Evolutionary conservation across 1,139 yeast species (phyloP), one percentile per base, ranked within the genome.

Genomic region (Eremothecium cymbalariae): DNA sequence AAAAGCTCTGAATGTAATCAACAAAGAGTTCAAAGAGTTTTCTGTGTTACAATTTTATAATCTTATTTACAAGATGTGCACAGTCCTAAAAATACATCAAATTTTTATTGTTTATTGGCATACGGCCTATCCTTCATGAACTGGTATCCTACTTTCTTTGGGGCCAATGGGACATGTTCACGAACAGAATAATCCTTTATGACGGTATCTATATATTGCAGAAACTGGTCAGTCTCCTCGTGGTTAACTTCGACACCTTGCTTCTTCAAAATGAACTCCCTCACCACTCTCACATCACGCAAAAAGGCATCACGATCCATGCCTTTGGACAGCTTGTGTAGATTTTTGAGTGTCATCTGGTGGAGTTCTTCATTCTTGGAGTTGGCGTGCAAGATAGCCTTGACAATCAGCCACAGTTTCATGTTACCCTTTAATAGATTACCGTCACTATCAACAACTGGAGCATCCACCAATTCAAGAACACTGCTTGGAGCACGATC

Each of bases 401-500:
- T 55, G 26, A 50, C 42, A 21, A 50, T 28, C 26, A 57, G 33
- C 62, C 62, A 57, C 24, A 55, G 44, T 36, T 51, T 53, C 37
- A 57, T 26, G 33, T 55, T 54, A 12, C 62, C 62, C 24, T 49
- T 47, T 15, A 43, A 40, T 14, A 53, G 40, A 5, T 38, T 33
- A 5, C 44, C 46, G 11, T 38, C 32, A 4, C 38, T 24, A 5
- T 46, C 38, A 13, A 47, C 40, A 4, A 51, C 45, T 7, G 72
- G 72, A 8, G 81, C 77, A 47, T 83, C 95, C 2, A 90, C 94
- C 35, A 93, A 66, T 59, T 93, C 98, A 37, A 93, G 57, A 11
- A 90, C 78, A 2, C 94, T 78, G 69, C 83, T 90, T 15, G 93
- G 90, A 0, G 97, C 95, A 45, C 79, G 81, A 57, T 93, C 98